Base-by-base conservation (phyloP, 257 asterid genomes). In the Buddleja alternifolia region DNA sequence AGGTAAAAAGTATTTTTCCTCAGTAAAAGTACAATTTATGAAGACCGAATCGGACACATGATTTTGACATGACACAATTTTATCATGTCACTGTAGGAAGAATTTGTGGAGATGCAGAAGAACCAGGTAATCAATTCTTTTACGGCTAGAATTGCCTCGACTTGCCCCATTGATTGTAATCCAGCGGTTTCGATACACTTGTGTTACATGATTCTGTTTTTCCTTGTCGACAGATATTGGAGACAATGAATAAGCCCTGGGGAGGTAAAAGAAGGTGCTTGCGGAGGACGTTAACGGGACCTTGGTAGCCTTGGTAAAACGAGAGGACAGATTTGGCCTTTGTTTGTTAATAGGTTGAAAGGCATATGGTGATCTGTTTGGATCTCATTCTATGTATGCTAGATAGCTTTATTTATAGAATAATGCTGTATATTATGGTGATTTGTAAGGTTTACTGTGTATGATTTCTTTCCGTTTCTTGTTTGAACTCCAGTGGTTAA, bases 21-120 rank as follows among this genome's bases (percentile, higher is more conserved):
- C 70, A 14, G 14, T 76, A 32, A 63, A 63, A 29, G 21, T 60
- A 39, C 14, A 41, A n/a, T 34, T 62, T 9, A 19, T 23, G 39
- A 32, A 60, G 21, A 21, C 52, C 36, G 37, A 61, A 40, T 15
- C 51, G 48, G 45, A 69, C 34, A 62, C 54, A 29, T 17, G 7
- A 14, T 59, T 67, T 55, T 80, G 72, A 68, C 64, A n/a, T 10
- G 16, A 45, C 42, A 21, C 40, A 24, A 15, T 52, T 39, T 21
- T 63, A 15, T 17, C 53, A 46, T 62, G 41, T 46, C 3, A 44
- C 51, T 82, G 78, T 88, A 92, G 98, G 83, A 75, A 73, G 96
- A 92, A 67, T 59, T 80, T 16, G 46, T 77, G 85, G 89, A 92
- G 85, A 81, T 73, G 86, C 95, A 84, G 90, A 88, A 92, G 73